These are phyloP conservation scores for Syzygium aqueum DNA, from an alignment of 345 rosid species.

Conservation along the genomic window DNA sequence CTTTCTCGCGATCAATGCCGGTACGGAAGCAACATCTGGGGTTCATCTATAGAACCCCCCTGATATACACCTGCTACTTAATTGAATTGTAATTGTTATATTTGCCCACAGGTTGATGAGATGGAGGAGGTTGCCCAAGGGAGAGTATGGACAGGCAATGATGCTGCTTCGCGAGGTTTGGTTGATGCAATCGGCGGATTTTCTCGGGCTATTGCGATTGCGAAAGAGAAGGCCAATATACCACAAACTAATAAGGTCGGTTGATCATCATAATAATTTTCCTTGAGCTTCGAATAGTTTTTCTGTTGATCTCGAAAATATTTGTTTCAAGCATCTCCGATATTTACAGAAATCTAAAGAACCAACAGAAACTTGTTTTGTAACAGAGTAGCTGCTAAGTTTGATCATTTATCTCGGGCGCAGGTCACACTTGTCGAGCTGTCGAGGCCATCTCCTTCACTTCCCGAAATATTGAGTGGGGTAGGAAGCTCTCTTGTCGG, in stretches of 20 bases:
- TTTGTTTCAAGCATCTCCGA: not conserved
- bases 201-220: slow-evolving; percentile 84
- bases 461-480: slow-evolving; percentile 65
- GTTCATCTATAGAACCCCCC: not conserved
- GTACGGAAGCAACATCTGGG: slow-evolving; percentile 19
- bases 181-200: slow-evolving; percentile 87
- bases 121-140: slow-evolving; percentile 99
- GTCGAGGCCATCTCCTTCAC: slow-evolving; percentile 62
- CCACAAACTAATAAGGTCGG: slow-evolving; percentile 54
- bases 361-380: not conserved
- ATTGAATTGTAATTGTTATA: not conserved
- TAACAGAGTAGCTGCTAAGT: not conserved
- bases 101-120: slow-evolving; percentile 46
- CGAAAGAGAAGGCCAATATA: slow-evolving; percentile 70
- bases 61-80: not conserved
- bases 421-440: slow-evolving; percentile 87
- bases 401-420: not conserved
- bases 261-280: not conserved
- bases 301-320: not conserved
- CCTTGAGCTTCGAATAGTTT: not conserved
- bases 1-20: slow-evolving; percentile 77
- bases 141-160: slow-evolving; percentile 95
- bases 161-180: slow-evolving; percentile 72
- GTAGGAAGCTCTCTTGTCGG: slow-evolving; percentile 61
- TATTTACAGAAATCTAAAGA: not conserved